These are phyloP conservation scores for Penicillium sumatraense DNA, from an alignment of 2,329 filamentous ascomycete species.

Conservation along the genomic window DNA sequence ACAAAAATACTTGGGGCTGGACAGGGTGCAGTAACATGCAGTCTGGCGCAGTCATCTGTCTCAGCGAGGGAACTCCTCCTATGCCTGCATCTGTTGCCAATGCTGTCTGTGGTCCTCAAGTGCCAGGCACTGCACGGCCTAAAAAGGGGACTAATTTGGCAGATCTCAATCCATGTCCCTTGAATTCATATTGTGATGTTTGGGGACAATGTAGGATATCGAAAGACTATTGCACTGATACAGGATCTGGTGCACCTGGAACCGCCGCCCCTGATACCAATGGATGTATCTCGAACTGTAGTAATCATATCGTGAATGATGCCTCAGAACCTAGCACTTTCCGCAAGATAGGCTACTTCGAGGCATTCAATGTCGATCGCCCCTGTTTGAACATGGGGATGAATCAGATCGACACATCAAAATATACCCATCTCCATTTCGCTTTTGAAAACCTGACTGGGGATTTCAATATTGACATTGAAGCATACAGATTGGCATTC, in stretches of 20 bases:
- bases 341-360: slow-evolving; percentile 38
- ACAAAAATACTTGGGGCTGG: background rate
- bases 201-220: slow-evolving; percentile 37
- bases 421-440: slow-evolving; percentile 43
- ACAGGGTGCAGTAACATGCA: background rate
- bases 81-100: background rate
- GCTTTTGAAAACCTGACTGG: slow-evolving; percentile 40
- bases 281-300: slow-evolving; percentile 4
- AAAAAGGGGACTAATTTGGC: background rate
- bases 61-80: background rate
- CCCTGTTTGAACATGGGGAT: slow-evolving; percentile 35
- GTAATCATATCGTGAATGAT: slow-evolving; percentile 22
- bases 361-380: slow-evolving; percentile 36
- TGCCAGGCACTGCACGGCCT: background rate
- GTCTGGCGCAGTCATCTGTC: background rate
- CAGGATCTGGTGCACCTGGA: slow-evolving; percentile 41
- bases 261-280: slow-evolving; percentile 31
- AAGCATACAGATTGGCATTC: too few species aligned
- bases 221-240: slow-evolving; percentile 43
- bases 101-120: background rate
- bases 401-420: slow-evolving; percentile 19
- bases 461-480: slow-evolving; percentile 31
- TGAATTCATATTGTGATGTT: slow-evolving; percentile 50
- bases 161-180: slow-evolving; percentile 49
- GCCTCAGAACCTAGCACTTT: slow-evolving; percentile 24